phyloP scores from a whole-genome alignment of 2,329 filamentous ascomycete genomes.

The Anisogramma anomala region DNA sequence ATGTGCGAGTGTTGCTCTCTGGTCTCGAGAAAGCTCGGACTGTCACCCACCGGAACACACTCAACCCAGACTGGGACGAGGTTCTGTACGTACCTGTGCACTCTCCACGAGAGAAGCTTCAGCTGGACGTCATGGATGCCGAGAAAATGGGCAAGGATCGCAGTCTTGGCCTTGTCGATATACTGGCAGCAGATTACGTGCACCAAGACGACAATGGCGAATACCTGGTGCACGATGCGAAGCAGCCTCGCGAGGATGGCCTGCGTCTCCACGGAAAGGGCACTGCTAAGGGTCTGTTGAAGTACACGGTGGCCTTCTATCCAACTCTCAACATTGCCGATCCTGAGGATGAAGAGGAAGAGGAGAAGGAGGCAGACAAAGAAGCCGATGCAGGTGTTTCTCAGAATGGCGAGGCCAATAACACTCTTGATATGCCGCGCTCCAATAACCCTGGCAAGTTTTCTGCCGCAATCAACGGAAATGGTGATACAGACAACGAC shows the following conservation, averaged over 20 bases:
- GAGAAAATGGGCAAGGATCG: constrained; percentile 88
- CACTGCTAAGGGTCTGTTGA: constrained; percentile 64
- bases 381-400: constrained; percentile 16
- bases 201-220: constrained; percentile 67
- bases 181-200: constrained; percentile 69
- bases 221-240: constrained; percentile 67
- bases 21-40: constrained; percentile 85
- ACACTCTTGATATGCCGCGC: constrained; percentile 25
- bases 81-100: constrained; percentile 90
- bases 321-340: constrained; percentile 80
- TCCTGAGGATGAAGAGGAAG: constrained; percentile 67
- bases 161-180: constrained; percentile 68
- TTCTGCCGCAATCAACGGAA: constrained; percentile 24
- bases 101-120: constrained; percentile 68
- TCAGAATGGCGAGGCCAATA: constrained; percentile 15
- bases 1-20: constrained; percentile 76
- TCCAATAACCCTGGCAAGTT: constrained; percentile 34
- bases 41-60: constrained; percentile 90
- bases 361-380: constrained; percentile 30
- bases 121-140: constrained; percentile 91
- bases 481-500: constrained; percentile 17
- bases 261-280: constrained; percentile 65
- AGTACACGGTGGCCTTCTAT: constrained; percentile 80
- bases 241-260: constrained; percentile 52
- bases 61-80: constrained; percentile 93